phyloP scores from a whole-genome alignment of 1,139 yeast genomes.

The Suhomyces maxii region DNA sequence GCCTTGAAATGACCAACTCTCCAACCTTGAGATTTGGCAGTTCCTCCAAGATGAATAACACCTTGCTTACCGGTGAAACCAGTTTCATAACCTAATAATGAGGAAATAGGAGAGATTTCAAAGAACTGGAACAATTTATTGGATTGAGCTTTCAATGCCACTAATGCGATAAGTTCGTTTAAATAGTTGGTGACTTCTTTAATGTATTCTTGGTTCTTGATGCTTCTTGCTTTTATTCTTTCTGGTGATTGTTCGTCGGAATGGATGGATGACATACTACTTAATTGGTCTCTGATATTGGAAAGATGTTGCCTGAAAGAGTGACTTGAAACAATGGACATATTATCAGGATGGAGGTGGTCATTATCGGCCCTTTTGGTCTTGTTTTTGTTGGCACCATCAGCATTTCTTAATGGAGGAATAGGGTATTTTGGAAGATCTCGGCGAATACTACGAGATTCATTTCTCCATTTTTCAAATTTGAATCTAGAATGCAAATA shows the following conservation, averaged over 20 bases:
- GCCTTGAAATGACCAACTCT: constrained; percentile 86
- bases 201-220: constrained; percentile 40
- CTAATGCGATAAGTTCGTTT: constrained; percentile 54
- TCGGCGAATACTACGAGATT: constrained; percentile 31
- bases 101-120: constrained; percentile 86
- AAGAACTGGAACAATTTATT: constrained; percentile 81
- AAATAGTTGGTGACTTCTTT: constrained; percentile 61
- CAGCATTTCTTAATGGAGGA: constrained; percentile 21
- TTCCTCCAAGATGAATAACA: constrained; percentile 70
- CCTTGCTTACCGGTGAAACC: constrained; percentile 91
- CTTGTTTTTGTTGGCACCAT: constrained; percentile 8
- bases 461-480: constrained; percentile 43
- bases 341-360: constrained; percentile 11
- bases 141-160: constrained; percentile 76
- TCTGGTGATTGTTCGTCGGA: constrained; percentile 36
- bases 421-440: constrained; percentile 47
- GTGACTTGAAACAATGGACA: constrained; percentile 20
- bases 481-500: constrained; percentile 69
- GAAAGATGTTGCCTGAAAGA: constrained; percentile 29
- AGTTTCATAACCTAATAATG: constrained; percentile 78
- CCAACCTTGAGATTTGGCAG: constrained; percentile 93
- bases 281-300: constrained; percentile 33
- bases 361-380: neutral
- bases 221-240: constrained; percentile 21
- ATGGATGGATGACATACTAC: constrained; percentile 27